These are phyloP conservation scores for Komagataea norvegica DNA, from an alignment of 1,139 yeast genomes.

Conservation along the genomic window DNA sequence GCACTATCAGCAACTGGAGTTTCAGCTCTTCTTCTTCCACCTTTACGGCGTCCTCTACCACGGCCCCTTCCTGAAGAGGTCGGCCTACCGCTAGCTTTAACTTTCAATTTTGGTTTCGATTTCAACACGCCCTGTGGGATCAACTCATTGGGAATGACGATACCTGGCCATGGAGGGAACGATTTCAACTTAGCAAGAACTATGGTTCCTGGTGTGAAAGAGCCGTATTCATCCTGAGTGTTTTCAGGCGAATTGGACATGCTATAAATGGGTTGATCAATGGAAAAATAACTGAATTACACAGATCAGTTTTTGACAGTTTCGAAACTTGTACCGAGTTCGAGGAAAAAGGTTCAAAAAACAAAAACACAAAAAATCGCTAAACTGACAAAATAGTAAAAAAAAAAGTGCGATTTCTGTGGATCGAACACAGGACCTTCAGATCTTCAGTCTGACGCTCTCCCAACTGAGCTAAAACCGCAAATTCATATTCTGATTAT, in stretches of 20 bases:
- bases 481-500: slow-evolving; percentile 8
- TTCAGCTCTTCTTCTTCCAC: neutral
- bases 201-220: slow-evolving; percentile 31
- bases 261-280: neutral
- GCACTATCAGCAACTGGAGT: neutral
- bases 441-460: slow-evolving; percentile 91
- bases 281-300: neutral
- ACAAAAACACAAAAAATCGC: neutral
- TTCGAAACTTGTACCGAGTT: no score
- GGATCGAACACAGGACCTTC: slow-evolving; percentile 88
- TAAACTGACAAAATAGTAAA: slow-evolving; percentile 6
- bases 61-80: slow-evolving; percentile 9
- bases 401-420: slow-evolving; percentile 59
- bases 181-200: slow-evolving; percentile 76
- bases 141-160: slow-evolving; percentile 55
- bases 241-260: slow-evolving; percentile 7
- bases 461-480: slow-evolving; percentile 75
- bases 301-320: no score
- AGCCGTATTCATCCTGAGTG: slow-evolving; percentile 17
- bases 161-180: slow-evolving; percentile 80
- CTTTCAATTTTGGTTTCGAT: slow-evolving; percentile 38
- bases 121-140: slow-evolving; percentile 50
- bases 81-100: neutral
- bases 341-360: neutral
- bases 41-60: slow-evolving; percentile 3